Conservation (phyloP, 2,329 filamentous ascomycete species). For the Bipolaris sorokiniana region DNA sequence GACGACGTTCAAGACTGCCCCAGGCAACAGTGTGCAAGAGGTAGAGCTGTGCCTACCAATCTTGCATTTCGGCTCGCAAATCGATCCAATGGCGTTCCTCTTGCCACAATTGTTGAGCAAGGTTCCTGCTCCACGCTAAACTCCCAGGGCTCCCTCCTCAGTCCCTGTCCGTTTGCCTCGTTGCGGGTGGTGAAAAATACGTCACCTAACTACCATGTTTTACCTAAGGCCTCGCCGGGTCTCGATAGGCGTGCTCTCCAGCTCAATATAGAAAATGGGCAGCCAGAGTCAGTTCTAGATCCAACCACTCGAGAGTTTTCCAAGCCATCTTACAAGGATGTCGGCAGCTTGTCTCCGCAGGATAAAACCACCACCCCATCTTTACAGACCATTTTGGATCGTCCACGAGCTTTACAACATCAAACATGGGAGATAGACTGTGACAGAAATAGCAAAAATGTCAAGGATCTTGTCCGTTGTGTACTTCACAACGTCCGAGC, state of each 20-base stretch:
- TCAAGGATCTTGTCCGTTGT: constrained; percentile 32
- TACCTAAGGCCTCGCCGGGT: constrained; percentile 24
- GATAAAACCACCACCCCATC: constrained; percentile 19
- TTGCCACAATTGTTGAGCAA: constrained; percentile 55
- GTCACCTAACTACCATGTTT: constrained; percentile 21
- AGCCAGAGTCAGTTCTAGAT: constrained; percentile 10
- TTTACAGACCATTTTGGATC: constrained; percentile 5
- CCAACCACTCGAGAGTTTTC: not conserved
- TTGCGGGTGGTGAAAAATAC: constrained; percentile 21
- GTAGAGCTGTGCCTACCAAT: constrained; percentile 32
- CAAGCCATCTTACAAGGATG: constrained; percentile 10
- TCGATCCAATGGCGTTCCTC: constrained; percentile 45
- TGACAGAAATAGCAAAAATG: constrained; percentile 15
- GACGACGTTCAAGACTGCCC: constrained; percentile 8
- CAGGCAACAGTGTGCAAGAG: constrained; percentile 25
- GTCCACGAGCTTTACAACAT: constrained; percentile 9
- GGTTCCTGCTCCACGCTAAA: constrained; percentile 51
- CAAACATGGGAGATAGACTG: constrained; percentile 10
- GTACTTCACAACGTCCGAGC: constrained; percentile 31
- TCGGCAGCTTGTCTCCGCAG: constrained; percentile 7
- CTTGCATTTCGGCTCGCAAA: constrained; percentile 36
- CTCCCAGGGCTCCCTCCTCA: constrained; percentile 40
- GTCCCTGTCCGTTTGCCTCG: constrained; percentile 27
- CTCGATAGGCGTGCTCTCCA: constrained; percentile 25
- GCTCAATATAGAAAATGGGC: constrained; percentile 25